phyloP scores from a whole-genome alignment of 345 rosid species.

The Trapa bicornis region DNA sequence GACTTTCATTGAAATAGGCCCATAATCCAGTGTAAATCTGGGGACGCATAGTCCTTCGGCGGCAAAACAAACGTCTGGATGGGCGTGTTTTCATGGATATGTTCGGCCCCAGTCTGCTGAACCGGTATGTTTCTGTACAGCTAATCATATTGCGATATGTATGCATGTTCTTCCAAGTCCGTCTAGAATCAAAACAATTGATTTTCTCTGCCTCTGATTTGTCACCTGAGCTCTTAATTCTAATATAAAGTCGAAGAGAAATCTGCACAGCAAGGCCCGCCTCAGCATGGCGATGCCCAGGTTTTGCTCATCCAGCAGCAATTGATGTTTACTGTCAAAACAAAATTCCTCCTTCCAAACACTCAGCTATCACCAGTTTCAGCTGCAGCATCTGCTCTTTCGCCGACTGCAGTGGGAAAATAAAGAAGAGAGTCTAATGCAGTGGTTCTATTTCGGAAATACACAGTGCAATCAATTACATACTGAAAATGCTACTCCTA shows the following conservation, averaged over 20 bases:
- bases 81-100: neutral
- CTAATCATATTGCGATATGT: neutral
- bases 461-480: no score
- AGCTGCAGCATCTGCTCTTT: conserved; percentile 56
- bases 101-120: neutral
- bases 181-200: neutral
- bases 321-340: conserved; percentile 14
- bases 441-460: neutral
- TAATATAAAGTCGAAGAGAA: neutral
- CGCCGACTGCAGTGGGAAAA: conserved; percentile 41
- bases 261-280: neutral
- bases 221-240: neutral
- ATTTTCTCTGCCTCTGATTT: neutral
- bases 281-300: neutral
- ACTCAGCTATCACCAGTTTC: conserved; percentile 42
- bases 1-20: no score
- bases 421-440: neutral
- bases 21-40: no score
- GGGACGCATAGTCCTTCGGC: no score
- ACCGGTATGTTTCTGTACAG: neutral
- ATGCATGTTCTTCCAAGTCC: neutral
- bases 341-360: conserved; percentile 33
- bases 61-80: no score
- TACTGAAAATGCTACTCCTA: no score
- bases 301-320: no score